These are phyloP conservation scores for Schoenoplectus tabernaemontani DNA, from an alignment of 202 grass and related monocot species.

Conservation along the genomic window DNA sequence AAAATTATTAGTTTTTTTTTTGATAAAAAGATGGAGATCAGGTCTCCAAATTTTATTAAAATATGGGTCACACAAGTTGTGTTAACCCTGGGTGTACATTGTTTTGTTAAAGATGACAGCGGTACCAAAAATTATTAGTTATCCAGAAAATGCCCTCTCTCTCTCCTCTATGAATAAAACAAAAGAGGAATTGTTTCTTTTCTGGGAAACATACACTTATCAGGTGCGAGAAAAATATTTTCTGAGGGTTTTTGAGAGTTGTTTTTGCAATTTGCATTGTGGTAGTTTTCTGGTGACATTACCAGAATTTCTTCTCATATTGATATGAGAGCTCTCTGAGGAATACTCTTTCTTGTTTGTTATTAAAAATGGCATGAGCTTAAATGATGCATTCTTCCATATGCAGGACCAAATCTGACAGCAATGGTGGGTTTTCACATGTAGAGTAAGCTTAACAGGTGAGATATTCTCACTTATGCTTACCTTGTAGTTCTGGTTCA, in stretches of 20 bases:
- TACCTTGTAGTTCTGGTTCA: not conserved
- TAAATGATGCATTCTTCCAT: slow-evolving; percentile 18
- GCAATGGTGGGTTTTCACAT: slow-evolving; percentile 58
- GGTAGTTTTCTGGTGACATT: not conserved
- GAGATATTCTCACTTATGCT: not conserved
- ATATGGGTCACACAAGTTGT: too few species aligned
- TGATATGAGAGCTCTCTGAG: not conserved
- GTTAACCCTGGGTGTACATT: too few species aligned
- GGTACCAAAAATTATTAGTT: too few species aligned
- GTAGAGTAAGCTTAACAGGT: slow-evolving; percentile 64
- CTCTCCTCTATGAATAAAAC: not conserved
- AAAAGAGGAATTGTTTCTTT: not conserved
- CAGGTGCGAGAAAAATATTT: not conserved
- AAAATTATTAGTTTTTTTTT: too few species aligned
- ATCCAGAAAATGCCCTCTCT: not conserved
- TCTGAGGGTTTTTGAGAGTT: not conserved
- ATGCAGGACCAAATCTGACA: slow-evolving; percentile 59
- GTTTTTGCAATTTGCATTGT: not conserved
- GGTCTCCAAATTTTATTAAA: too few species aligned
- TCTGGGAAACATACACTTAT: not conserved
- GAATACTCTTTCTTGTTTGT: slow-evolving; percentile 6
- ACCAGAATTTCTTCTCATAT: not conserved
- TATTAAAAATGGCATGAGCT: not conserved
- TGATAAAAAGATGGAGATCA: too few species aligned
- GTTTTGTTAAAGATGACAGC: too few species aligned